Conservation (phyloP, 1,284 basidiomycete genomes). For the Peniophora sp. region DNA sequence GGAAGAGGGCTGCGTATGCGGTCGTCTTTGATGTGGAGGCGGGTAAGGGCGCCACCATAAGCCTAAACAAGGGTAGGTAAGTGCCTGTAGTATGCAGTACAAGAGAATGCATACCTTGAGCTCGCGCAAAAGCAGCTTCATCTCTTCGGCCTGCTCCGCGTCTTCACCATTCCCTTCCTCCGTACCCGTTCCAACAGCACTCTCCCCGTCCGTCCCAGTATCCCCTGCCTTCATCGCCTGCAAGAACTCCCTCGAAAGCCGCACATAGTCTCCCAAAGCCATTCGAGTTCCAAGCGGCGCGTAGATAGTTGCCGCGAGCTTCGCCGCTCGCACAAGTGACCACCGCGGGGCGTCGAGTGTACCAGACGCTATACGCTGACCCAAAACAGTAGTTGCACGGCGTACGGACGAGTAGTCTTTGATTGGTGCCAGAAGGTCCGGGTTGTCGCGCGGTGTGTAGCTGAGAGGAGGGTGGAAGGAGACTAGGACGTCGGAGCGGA, state of each 20-base stretch:
- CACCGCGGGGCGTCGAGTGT: conserved; percentile 80
- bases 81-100: conserved; percentile 4
- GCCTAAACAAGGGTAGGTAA: conserved; percentile 28
- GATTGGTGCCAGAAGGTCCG: conserved; percentile 63
- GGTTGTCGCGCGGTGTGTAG: conserved; percentile 56
- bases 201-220: conserved; percentile 2
- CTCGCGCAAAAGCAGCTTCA: conserved; percentile 42
- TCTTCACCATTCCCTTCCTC: conserved; percentile 12
- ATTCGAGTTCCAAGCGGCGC: conserved; percentile 77
- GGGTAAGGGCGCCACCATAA: conserved; percentile 65
- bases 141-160: conserved; percentile 16
- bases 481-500: conserved; percentile 79
- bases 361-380: conserved; percentile 62
- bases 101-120: conserved; percentile 43
- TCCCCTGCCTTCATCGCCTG: conserved; percentile 58
- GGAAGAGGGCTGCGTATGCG: conserved; percentile 61
- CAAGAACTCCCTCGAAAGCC: conserved; percentile 64
- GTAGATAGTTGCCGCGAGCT: conserved; percentile 72
- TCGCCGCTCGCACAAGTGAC: conserved; percentile 66
- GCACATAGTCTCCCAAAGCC: conserved; percentile 74
- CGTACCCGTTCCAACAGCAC: too few relatives aligned
- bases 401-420: conserved; percentile 51
- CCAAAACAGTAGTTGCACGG: conserved; percentile 53
- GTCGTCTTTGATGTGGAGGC: conserved; percentile 72
- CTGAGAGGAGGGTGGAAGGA: conserved; percentile 72